These are phyloP conservation scores for Boletus sp. DNA, from an alignment of 768 basidiomycete species.

Conservation along the genomic window DNA sequence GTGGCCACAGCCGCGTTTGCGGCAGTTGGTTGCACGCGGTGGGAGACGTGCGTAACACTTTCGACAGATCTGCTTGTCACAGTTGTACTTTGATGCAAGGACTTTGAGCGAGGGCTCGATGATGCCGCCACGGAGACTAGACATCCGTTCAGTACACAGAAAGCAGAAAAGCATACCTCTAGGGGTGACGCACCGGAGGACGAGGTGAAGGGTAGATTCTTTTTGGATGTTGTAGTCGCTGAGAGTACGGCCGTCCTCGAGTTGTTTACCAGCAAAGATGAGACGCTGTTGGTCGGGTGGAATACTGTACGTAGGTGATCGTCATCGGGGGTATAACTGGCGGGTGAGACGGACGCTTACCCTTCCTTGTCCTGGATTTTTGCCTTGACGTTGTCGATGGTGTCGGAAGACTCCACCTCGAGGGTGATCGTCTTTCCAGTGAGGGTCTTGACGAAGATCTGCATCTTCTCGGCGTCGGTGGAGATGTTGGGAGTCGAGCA, in stretches of 20 bases:
- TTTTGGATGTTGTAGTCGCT: conserved; percentile 99
- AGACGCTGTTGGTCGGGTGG: conserved; percentile 29
- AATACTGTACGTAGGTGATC: conserved; percentile 33
- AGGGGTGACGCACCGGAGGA: conserved; percentile 69
- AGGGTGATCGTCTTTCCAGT: conserved; percentile 45
- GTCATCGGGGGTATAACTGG: background rate
- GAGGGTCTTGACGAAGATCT: conserved; percentile 86
- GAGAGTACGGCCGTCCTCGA: conserved; percentile 96
- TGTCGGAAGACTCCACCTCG: conserved; percentile 30
- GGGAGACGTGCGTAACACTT: conserved; percentile 99
- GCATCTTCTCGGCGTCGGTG: conserved; percentile 40
- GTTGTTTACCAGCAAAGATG: conserved; percentile 88
- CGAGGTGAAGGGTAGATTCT: conserved; percentile 96
- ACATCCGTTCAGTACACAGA: background rate
- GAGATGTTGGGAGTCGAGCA: background rate
- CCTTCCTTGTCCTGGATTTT: conserved; percentile 68
- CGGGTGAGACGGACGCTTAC: conserved; percentile 28
- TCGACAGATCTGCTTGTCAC: conserved; percentile 99
- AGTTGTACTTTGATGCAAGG: conserved; percentile 96
- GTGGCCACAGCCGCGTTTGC: conserved; percentile 91
- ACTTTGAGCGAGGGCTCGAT: conserved; percentile 99
- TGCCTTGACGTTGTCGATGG: conserved; percentile 29
- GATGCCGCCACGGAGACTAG: conserved; percentile 63
- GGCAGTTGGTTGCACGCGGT: conserved; percentile 99
- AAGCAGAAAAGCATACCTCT: no score